Percentiles rank a stretch among this genome's conserved stretches.
These are phyloP conservation scores for Sungouiozyma intestinalis DNA, from an alignment of 805 yeast species.

Conservation along the genomic window DNA sequence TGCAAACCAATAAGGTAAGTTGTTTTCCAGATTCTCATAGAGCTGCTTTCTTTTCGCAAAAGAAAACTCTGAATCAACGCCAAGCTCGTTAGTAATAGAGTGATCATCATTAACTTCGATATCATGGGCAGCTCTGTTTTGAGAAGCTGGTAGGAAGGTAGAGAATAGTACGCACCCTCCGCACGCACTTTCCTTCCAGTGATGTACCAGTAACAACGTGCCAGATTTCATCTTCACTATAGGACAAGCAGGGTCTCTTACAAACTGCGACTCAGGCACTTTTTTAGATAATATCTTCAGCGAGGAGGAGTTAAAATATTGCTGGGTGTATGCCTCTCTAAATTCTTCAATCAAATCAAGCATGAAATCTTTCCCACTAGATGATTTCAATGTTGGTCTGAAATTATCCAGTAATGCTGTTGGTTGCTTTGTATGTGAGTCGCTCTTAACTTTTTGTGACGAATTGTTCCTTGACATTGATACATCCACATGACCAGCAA, in stretches of 20 bases:
- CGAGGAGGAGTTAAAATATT: slow-evolving; percentile 17
- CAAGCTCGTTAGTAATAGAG: neutral
- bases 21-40: slow-evolving; percentile 32
- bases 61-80: neutral
- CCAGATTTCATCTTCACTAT: slow-evolving; percentile 19
- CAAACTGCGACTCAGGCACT: slow-evolving; percentile 19
- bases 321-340: slow-evolving; percentile 18
- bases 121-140: neutral
- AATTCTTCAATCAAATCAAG: slow-evolving; percentile 19
- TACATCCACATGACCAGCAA: neutral
- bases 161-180: slow-evolving; percentile 26
- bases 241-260: slow-evolving; percentile 18
- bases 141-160: slow-evolving; percentile 21
- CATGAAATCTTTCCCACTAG: slow-evolving; percentile 10
- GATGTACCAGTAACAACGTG: slow-evolving; percentile 19
- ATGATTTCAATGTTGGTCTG: neutral
- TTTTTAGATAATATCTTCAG: slow-evolving; percentile 19
- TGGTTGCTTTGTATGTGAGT: neutral
- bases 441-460: neutral
- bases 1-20: slow-evolving; percentile 57
- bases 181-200: slow-evolving; percentile 23
- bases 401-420: neutral
- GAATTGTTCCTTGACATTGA: neutral
- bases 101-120: neutral
- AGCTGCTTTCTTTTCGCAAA: slow-evolving; percentile 9